These are phyloP conservation scores for Huiozyma naganishii DNA, from an alignment of 805 yeast species.

Conservation along the genomic window DNA sequence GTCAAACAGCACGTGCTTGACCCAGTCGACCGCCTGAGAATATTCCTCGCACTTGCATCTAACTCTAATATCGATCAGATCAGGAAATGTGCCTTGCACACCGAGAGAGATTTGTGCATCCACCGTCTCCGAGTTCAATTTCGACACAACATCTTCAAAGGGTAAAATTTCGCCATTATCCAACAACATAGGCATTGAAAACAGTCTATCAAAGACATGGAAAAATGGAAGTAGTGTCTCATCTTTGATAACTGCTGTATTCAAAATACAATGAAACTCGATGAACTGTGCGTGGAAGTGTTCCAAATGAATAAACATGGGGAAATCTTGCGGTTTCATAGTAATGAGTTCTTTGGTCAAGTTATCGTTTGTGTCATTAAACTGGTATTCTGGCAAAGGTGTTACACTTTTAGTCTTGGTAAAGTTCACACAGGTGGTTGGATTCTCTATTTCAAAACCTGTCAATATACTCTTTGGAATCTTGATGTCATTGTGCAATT, in stretches of 20 bases:
- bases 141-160: constrained; percentile 67
- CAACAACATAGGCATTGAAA: constrained; percentile 57
- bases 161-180: constrained; percentile 50
- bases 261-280: constrained; percentile 50
- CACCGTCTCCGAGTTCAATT: constrained; percentile 63
- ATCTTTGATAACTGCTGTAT: constrained; percentile 39
- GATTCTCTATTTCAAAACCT: constrained; percentile 62
- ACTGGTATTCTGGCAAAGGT: constrained; percentile 38
- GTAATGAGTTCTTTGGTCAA: constrained; percentile 16
- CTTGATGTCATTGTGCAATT: constrained; percentile 54
- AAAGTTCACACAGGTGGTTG: constrained; percentile 55
- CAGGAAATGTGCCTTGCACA: constrained; percentile 51
- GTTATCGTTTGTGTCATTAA: constrained; percentile 22
- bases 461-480: constrained; percentile 61
- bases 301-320: constrained; percentile 69
- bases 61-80: constrained; percentile 50
- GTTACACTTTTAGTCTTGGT: constrained; percentile 57
- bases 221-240: constrained; percentile 50
- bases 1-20: constrained; percentile 50
- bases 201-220: constrained; percentile 54
- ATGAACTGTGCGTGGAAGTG: constrained; percentile 71
- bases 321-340: constrained; percentile 38
- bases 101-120: constrained; percentile 47
- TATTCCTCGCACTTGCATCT: constrained; percentile 56
- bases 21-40: constrained; percentile 64